phyloP scores from a whole-genome alignment of 2,329 filamentous ascomycete genomes.

The Stylonectria norvegica region DNA sequence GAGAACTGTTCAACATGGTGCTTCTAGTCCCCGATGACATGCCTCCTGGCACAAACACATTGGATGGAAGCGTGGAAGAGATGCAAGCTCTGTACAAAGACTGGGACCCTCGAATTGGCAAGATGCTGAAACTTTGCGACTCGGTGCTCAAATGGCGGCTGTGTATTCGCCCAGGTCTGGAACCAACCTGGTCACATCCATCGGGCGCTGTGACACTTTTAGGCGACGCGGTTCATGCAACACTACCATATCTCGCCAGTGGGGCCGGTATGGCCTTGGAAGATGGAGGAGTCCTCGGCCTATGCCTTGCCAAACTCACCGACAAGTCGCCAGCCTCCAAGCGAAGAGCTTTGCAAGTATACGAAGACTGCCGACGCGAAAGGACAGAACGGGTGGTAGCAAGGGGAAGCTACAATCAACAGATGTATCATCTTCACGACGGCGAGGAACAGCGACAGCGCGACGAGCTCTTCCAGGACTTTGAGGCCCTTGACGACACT shows the following conservation, averaged over 20 bases:
- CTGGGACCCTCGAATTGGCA: slow-evolving; percentile 57
- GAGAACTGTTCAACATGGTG: slow-evolving; percentile 45
- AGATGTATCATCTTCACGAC: slow-evolving; percentile 59
- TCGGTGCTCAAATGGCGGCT: slow-evolving; percentile 60
- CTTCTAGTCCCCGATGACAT: slow-evolving; percentile 45
- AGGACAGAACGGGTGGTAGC: slow-evolving; percentile 59
- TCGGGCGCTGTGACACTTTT: slow-evolving; percentile 56
- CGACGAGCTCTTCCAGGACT: slow-evolving; percentile 38
- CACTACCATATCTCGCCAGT: slow-evolving; percentile 57
- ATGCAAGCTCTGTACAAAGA: slow-evolving; percentile 48
- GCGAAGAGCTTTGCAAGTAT: slow-evolving; percentile 39
- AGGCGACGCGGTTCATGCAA: slow-evolving; percentile 63
- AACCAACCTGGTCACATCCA: slow-evolving; percentile 52
- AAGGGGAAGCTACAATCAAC: slow-evolving; percentile 58
- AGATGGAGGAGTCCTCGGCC: slow-evolving; percentile 55
- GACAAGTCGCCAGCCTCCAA: slow-evolving; percentile 37
- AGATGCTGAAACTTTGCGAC: slow-evolving; percentile 54
- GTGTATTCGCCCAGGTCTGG: slow-evolving; percentile 52
- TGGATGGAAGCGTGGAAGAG: slow-evolving; percentile 35
- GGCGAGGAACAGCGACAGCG: slow-evolving; percentile 53
- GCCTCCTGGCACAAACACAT: slow-evolving; percentile 20
- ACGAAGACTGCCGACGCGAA: slow-evolving; percentile 55
- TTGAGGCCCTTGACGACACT: slow-evolving; percentile 29
- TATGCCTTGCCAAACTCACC: slow-evolving; percentile 48
- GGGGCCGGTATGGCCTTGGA: slow-evolving; percentile 60